Conservation (phyloP, 177 flowering plant genomes). For the Vitis hybrid region DNA sequence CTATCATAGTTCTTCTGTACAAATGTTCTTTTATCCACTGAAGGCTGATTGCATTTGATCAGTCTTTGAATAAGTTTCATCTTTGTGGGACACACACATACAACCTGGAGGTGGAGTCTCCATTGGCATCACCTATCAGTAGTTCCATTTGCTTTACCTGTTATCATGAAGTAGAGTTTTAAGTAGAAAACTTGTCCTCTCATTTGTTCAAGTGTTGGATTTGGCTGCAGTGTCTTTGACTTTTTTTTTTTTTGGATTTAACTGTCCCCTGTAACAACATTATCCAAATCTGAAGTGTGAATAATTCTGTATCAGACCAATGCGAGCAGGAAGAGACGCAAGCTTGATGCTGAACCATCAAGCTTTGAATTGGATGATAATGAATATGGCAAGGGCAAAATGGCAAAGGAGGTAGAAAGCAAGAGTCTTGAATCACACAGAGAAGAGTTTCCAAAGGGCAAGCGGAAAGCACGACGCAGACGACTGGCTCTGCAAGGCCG, state of each 20-base stretch:
- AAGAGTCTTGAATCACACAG: constrained; percentile 52
- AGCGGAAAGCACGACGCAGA: constrained; percentile 79
- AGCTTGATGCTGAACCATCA: constrained; percentile 58
- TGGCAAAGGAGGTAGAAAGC: constrained; percentile 37
- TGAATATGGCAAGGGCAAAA: constrained; percentile 33
- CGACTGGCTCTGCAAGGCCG: constrained; percentile 74
- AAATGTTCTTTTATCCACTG: too few species aligned
- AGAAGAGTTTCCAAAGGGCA: constrained; percentile 90
- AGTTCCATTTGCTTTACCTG: background rate
- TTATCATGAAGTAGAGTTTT: background rate
- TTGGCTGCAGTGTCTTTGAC: background rate
- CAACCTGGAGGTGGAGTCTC: background rate
- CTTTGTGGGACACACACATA: too few species aligned
- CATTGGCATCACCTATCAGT: background rate
- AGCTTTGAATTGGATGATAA: constrained; percentile 58
- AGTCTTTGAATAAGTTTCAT: too few species aligned
- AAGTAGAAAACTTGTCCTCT: background rate
- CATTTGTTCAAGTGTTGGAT: background rate
- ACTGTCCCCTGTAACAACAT: background rate
- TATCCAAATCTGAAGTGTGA: background rate
- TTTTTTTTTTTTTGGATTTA: background rate
- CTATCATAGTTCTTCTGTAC: too few species aligned
- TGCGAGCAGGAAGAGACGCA: constrained; percentile 73
- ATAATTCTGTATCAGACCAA: constrained; percentile 59
- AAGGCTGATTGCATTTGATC: too few species aligned